Conservation (phyloP, 2,329 filamentous ascomycete species). For the Aspergillus glaucus region DNA sequence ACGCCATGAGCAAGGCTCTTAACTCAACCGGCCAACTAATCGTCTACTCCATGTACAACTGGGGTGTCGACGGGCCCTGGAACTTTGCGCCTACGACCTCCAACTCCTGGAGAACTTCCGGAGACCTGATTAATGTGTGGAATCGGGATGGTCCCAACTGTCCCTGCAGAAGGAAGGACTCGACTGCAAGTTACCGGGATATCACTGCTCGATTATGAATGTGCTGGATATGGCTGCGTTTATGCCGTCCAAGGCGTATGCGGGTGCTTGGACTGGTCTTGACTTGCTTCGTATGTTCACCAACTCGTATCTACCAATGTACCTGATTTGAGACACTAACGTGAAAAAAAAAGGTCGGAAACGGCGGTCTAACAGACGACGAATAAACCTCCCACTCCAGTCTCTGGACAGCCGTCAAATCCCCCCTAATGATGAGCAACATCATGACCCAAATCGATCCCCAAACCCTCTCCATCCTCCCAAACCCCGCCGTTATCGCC, state of each 20-base stretch:
- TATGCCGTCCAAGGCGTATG: slow-evolving; percentile 34
- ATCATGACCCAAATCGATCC: slow-evolving; percentile 37
- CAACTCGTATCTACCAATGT: slow-evolving; percentile 10
- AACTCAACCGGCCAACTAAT: slow-evolving; percentile 43
- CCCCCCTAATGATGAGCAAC: slow-evolving; percentile 44
- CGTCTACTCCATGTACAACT: slow-evolving; percentile 45
- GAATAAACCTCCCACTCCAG: slow-evolving; percentile 39
- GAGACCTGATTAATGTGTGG: slow-evolving; percentile 44
- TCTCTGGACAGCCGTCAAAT: slow-evolving; percentile 46
- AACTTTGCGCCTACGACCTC: slow-evolving; percentile 44
- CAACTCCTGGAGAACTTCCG: slow-evolving; percentile 43
- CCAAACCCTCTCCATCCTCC: slow-evolving; percentile 40
- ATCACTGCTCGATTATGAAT: slow-evolving; percentile 46
- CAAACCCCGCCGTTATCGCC: slow-evolving; percentile 46
- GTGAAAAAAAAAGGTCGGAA: slow-evolving; percentile 37
- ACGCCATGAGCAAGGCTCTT: slow-evolving; percentile 43
- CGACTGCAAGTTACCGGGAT: slow-evolving; percentile 41
- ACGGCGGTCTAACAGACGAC: slow-evolving; percentile 36
- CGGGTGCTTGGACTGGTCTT: slow-evolving; percentile 45
- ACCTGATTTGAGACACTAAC: background rate
- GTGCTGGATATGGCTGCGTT: slow-evolving; percentile 45
- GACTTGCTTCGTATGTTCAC: slow-evolving; percentile 34
- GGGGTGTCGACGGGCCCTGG: slow-evolving; percentile 46
- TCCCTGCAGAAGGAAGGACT: slow-evolving; percentile 37
- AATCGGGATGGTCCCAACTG: slow-evolving; percentile 38